A percentile compares a stretch with the other conserved stretches of the same genome.
phyloP scores from a whole-genome alignment of 2,329 filamentous ascomycete species.

The Geosmithia morbida region DNA sequence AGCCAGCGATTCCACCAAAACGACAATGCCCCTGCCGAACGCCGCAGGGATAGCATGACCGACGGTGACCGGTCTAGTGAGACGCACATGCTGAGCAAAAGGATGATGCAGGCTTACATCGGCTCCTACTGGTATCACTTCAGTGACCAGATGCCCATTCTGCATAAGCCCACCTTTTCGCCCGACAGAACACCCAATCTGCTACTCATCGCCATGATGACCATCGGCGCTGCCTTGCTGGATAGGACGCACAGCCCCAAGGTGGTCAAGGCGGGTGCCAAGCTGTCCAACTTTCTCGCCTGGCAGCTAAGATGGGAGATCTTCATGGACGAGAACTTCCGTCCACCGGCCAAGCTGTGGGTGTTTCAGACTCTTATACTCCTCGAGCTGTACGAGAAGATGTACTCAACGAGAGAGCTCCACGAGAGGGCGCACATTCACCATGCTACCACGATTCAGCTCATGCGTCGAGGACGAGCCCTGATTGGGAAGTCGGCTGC shows the following conservation, averaged over 20 bases:
- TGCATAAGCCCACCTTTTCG: conserved; percentile 88
- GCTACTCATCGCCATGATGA: conserved; percentile 76
- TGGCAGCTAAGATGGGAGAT: conserved; percentile 94
- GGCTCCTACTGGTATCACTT: conserved; percentile 91
- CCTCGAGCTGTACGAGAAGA: conserved; percentile 91
- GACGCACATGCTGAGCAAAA: conserved; percentile 59
- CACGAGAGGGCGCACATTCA: conserved; percentile 95
- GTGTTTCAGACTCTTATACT: conserved; percentile 84
- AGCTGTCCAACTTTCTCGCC: conserved; percentile 78
- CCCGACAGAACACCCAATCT: conserved; percentile 77
- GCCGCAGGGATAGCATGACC: conserved; percentile 62
- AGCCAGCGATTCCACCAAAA: conserved; percentile 68
- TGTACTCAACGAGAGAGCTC: conserved; percentile 82
- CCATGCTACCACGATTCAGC: conserved; percentile 84
- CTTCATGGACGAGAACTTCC: conserved; percentile 80
- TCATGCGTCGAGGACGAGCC: conserved; percentile 89
- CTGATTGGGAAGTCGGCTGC: conserved; percentile 73
- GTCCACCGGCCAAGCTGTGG: conserved; percentile 89
- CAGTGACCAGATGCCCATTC: conserved; percentile 83
- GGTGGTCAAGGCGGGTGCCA: conserved; percentile 61
- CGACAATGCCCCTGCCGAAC: conserved; percentile 57
- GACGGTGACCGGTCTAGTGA: conserved; percentile 60
- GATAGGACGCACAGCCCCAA: conserved; percentile 68
- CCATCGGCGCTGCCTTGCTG: conserved; percentile 79
- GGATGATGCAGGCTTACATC: conserved; percentile 94